Conservation (phyloP, 2,329 filamentous ascomycete genomes). For the Trematosphaeria pertusa region DNA sequence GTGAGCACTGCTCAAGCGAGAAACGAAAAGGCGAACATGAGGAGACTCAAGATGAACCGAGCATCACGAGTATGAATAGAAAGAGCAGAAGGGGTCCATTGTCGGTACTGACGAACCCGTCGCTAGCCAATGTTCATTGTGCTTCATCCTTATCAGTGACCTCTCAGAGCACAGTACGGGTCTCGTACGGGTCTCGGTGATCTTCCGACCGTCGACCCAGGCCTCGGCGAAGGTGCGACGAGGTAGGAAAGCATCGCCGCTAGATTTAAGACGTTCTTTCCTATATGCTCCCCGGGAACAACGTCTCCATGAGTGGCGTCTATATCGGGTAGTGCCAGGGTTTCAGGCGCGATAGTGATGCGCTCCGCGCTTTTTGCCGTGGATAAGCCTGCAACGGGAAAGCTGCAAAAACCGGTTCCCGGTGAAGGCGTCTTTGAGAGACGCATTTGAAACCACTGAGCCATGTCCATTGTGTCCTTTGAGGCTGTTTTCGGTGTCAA, state of each 20-base stretch:
- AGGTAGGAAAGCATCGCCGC: constrained; percentile 9
- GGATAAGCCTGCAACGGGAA: neutral
- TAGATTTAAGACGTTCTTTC: neutral
- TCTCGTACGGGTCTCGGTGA: neutral
- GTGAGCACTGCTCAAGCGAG: neutral
- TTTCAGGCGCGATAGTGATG: neutral
- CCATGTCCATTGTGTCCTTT: neutral
- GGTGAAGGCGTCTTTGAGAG: neutral
- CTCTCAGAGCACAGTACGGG: neutral
- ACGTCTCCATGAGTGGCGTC: no score
- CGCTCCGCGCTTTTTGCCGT: neutral
- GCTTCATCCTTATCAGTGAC: constrained; percentile 18
- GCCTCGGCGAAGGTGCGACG: constrained; percentile 11
- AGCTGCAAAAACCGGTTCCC: neutral
- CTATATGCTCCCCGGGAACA: no score
- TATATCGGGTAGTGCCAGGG: neutral
- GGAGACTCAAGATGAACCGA: constrained; percentile 2
- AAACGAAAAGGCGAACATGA: neutral
- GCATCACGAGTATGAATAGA: constrained; percentile 1
- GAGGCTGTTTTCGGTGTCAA: neutral
- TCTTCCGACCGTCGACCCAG: neutral
- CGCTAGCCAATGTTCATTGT: neutral
- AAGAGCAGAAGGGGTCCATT: neutral
- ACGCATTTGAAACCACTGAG: neutral
- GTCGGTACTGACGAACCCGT: constrained; percentile 7